These are phyloP conservation scores for Dothistroma pini DNA, from an alignment of 2,329 filamentous ascomycete species.

Conservation along the genomic window DNA sequence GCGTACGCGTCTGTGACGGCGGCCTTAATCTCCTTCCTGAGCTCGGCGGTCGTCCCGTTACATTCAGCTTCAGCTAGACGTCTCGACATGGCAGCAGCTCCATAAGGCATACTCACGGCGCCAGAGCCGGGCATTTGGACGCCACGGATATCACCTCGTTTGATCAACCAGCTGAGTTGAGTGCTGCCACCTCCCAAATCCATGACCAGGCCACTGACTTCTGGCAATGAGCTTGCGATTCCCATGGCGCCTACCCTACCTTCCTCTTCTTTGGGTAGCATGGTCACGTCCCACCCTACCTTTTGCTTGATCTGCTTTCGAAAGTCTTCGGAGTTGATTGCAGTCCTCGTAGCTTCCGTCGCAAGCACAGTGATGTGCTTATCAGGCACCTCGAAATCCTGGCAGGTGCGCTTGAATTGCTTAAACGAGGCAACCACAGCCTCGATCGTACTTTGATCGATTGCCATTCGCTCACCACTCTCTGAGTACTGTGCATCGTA, in stretches of 20 bases:
- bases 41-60: constrained; percentile 36
- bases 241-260: constrained; percentile 80
- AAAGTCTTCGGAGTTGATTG: constrained; percentile 68
- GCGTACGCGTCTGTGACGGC: constrained; percentile 47
- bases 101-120: constrained; percentile 65
- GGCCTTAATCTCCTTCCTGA: constrained; percentile 45
- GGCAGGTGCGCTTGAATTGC: constrained; percentile 68
- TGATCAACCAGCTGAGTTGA: constrained; percentile 63
- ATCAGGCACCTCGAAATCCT: constrained; percentile 63
- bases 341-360: constrained; percentile 83
- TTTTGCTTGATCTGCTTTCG: constrained; percentile 58
- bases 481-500: constrained; percentile 67
- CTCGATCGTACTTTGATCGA: constrained; percentile 57
- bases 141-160: constrained; percentile 46
- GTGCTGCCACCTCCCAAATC: constrained; percentile 75
- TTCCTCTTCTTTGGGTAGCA: constrained; percentile 76
- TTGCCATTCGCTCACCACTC: constrained; percentile 47
- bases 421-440: constrained; percentile 64
- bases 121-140: constrained; percentile 52
- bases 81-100: constrained; percentile 62
- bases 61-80: constrained; percentile 47
- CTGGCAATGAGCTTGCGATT: constrained; percentile 68
- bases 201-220: constrained; percentile 75
- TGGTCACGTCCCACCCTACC: constrained; percentile 65
- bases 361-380: constrained; percentile 72